phyloP scores from a whole-genome alignment of 148 eudicot genomes.

The Nyssa sinensis region DNA sequence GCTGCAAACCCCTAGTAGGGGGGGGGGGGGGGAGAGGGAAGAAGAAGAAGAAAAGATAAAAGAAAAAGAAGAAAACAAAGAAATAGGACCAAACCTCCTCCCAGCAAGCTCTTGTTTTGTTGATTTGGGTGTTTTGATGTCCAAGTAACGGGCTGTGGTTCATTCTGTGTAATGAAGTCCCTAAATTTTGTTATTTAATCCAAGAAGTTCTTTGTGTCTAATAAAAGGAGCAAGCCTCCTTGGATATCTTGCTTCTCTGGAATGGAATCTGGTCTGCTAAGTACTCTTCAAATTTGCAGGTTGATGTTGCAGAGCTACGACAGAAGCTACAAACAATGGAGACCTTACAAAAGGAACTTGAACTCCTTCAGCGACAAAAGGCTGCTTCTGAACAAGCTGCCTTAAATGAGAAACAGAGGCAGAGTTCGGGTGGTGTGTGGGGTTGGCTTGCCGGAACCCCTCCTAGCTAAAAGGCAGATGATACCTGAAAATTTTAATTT shows the following conservation, averaged over 20 bases:
- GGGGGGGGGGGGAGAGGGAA: no score
- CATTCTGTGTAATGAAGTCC: no score
- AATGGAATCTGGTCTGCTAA: neutral
- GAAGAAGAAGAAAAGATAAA: no score
- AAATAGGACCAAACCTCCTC: no score
- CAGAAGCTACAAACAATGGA: constrained; percentile 96
- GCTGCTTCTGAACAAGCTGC: constrained; percentile 96
- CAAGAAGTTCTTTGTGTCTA: no score
- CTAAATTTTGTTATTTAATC: no score
- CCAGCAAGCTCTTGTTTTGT: no score
- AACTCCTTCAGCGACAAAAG: constrained; percentile 87
- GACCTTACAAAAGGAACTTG: constrained; percentile 84
- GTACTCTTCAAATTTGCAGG: constrained; percentile 43
- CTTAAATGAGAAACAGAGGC: constrained; percentile 65
- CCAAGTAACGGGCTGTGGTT: no score
- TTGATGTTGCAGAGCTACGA: constrained; percentile 88
- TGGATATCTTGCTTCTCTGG: neutral
- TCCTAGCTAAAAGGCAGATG: constrained; percentile 45
- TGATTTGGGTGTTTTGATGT: no score
- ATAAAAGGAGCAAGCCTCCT: neutral
- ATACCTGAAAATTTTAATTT: constrained; percentile 35
- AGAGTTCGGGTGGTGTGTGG: constrained; percentile 89
- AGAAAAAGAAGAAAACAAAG: no score
- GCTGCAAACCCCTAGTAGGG: no score
- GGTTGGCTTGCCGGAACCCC: constrained; percentile 94